phyloP scores from a whole-genome alignment of 2,329 filamentous ascomycete species.

The Fusarium caatingaense region DNA sequence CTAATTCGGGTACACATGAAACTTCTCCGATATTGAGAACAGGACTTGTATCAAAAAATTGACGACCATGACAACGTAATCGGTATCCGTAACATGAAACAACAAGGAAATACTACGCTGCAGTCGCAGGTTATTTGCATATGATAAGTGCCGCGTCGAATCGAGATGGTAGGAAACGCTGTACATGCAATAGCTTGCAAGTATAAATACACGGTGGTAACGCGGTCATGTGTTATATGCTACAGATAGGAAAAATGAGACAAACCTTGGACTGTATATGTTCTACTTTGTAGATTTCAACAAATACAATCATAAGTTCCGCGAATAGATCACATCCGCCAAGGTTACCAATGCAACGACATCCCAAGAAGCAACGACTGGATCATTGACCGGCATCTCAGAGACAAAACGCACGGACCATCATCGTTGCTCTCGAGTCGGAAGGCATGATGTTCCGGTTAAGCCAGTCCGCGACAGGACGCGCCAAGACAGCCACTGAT shows the following conservation, averaged over 20 bases:
- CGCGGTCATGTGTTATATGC: not conserved
- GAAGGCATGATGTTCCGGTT: slow-evolving; percentile 6
- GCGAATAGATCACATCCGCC: not conserved
- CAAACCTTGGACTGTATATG: not conserved
- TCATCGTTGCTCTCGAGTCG: not conserved
- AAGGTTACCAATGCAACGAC: not conserved
- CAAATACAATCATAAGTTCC: not conserved
- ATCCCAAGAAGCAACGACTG: not conserved
- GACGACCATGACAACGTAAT: not conserved
- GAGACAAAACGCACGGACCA: not conserved
- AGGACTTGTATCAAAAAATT: not conserved
- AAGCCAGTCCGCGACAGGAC: slow-evolving; percentile 29
- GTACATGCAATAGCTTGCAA: not conserved
- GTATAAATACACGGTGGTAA: not conserved
- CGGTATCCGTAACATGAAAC: not conserved
- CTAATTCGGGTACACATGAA: not conserved
- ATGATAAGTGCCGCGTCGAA: not conserved
- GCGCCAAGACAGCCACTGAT: slow-evolving; percentile 47
- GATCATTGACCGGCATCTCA: not conserved
- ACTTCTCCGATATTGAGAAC: not conserved
- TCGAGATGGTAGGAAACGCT: not conserved
- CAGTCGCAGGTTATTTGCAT: not conserved
- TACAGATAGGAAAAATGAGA: not conserved
- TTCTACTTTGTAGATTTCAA: not conserved
- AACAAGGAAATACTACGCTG: not conserved